These are phyloP conservation scores for Acidomyces sp. DNA, from an alignment of 495 filamentous ascomycete genomes.

Conservation along the genomic window DNA sequence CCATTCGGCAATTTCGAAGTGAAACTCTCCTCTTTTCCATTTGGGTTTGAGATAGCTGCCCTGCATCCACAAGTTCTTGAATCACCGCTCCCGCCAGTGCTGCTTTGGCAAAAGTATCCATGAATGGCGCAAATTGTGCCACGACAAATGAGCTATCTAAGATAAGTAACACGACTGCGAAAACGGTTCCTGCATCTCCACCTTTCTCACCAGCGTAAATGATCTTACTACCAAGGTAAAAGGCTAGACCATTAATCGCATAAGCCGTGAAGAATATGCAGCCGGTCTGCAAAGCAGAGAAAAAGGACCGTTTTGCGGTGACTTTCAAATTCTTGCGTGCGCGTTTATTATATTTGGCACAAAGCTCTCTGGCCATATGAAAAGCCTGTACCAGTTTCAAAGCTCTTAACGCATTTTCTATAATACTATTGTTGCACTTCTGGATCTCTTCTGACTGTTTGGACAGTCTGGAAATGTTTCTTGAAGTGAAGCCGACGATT, in stretches of 20 bases:
- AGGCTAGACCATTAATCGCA: constrained; percentile 38
- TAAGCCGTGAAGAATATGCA: constrained; percentile 34
- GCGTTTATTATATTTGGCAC: constrained; percentile 28
- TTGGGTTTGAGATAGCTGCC: constrained; percentile 19
- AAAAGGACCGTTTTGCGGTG: constrained; percentile 25
- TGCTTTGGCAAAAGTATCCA: constrained; percentile 38
- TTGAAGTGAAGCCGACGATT: constrained; percentile 29
- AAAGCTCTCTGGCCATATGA: constrained; percentile 32
- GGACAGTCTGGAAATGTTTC: constrained; percentile 22
- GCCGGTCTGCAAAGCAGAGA: constrained; percentile 28
- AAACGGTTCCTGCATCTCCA: constrained; percentile 35
- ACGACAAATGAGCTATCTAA: constrained; percentile 32
- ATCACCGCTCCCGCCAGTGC: constrained; percentile 35
- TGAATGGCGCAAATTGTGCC: constrained; percentile 31
- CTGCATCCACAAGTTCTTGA: constrained; percentile 35
- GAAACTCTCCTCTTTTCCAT: constrained; percentile 16
- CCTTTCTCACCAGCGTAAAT: constrained; percentile 26
- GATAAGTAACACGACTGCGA: constrained; percentile 40
- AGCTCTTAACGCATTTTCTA: constrained; percentile 37
- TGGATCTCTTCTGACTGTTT: constrained; percentile 11
- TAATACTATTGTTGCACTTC: constrained; percentile 31
- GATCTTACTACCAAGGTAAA: constrained; percentile 38
- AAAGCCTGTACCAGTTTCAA: constrained; percentile 44
- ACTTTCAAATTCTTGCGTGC: constrained; percentile 20
- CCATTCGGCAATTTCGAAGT: constrained; percentile 1